Percentiles rank a stretch among this genome's conserved stretches.
Conservation (phyloP, 306 rosid species). For the Castanea crenata region DNA sequence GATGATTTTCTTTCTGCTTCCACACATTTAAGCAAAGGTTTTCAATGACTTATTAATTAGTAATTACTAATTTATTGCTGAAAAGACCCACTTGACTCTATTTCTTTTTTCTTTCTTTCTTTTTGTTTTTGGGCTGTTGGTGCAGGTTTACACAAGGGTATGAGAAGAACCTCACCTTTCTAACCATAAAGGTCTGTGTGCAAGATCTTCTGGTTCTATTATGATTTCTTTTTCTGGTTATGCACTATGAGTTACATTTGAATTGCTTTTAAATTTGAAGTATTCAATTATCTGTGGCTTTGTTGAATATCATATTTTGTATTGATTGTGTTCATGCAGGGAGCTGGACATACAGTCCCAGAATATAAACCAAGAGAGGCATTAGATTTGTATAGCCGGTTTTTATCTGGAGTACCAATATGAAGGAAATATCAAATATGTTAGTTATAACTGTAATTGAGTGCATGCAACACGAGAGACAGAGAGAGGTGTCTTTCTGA, state of each 20-base stretch:
- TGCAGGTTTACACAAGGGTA: constrained; percentile 78
- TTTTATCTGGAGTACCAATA: constrained; percentile 49
- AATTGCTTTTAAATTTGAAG: background rate
- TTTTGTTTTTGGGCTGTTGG: constrained; percentile 4
- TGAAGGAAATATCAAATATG: constrained; percentile 21
- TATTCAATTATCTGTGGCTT: background rate
- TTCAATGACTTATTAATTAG: no score
- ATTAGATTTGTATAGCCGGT: constrained; percentile 67
- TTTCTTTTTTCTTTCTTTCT: background rate
- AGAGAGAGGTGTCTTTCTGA: background rate
- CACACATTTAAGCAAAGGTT: background rate
- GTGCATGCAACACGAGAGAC: background rate
- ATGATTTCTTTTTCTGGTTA: background rate
- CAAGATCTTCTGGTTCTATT: background rate
- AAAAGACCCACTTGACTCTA: background rate
- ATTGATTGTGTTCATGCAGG: constrained; percentile 52
- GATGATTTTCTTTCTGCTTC: background rate
- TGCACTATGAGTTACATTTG: background rate
- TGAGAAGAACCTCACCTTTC: constrained; percentile 66
- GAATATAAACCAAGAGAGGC: constrained; percentile 89
- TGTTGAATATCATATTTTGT: background rate
- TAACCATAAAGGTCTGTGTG: constrained; percentile 69
- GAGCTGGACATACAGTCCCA: constrained; percentile 94
- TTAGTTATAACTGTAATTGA: background rate
- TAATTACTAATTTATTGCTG: background rate